Conservation (phyloP, 2,329 filamentous ascomycete species). For the Ophiostoma sp. region DNA sequence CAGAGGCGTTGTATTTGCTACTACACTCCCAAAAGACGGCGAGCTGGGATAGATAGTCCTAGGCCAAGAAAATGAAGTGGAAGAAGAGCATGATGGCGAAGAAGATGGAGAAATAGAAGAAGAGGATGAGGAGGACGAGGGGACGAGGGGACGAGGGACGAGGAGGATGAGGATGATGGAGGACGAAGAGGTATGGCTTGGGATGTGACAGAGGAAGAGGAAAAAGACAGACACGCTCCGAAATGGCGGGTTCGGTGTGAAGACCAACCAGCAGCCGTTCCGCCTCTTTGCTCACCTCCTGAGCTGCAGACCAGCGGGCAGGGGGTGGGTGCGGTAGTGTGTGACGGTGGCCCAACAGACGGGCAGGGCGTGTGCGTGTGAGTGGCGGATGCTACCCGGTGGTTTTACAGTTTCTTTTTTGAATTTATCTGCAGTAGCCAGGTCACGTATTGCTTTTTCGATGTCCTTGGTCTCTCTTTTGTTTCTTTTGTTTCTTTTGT, state of each 20-base stretch:
- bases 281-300: conserved; percentile 23
- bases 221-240: neutral
- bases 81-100: neutral
- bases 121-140: neutral
- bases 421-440: neutral
- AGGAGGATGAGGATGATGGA: neutral
- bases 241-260: conserved; percentile 22
- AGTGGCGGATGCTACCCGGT: conserved; percentile 17
- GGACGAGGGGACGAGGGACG: neutral
- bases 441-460: neutral
- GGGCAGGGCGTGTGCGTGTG: neutral
- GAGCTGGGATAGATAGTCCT: too few relatives aligned
- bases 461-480: too few relatives aligned
- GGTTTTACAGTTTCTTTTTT: neutral
- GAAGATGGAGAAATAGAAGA: neutral
- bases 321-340: neutral
- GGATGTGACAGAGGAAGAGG: neutral
- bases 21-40: too few relatives aligned
- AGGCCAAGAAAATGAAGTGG: too few relatives aligned
- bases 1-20: too few relatives aligned
- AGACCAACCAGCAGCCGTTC: conserved; percentile 23
- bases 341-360: conserved; percentile 10
- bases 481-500: neutral
- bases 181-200: neutral
- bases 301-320: conserved; percentile 3